phyloP scores from a whole-genome alignment of 257 asterid genomes.

The Leonotis leonurus region DNA sequence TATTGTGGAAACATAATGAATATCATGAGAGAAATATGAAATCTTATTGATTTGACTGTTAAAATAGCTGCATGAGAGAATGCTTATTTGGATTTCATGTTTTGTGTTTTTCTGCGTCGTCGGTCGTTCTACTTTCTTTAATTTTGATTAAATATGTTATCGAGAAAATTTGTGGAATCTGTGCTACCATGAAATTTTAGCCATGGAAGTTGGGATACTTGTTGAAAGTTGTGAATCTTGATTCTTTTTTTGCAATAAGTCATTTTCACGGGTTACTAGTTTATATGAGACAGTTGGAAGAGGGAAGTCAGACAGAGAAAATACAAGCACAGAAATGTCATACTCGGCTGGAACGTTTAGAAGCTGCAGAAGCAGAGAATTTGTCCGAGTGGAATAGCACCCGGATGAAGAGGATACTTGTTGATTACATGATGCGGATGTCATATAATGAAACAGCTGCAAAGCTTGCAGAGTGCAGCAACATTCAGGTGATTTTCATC shows the following conservation, averaged over 20 bases:
- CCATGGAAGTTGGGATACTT: neutral
- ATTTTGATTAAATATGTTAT: neutral
- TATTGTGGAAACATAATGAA: neutral
- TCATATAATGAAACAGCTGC: conserved; percentile 84
- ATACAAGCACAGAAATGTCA: conserved; percentile 94
- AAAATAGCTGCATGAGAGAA: neutral
- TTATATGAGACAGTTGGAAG: conserved; percentile 69
- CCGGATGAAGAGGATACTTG: conserved; percentile 81
- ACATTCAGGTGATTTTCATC: conserved; percentile 55
- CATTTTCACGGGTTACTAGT: conserved; percentile 6
- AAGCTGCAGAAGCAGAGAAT: conserved; percentile 67
- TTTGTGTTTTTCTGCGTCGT: too few species aligned
- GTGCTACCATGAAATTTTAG: conserved; percentile 4
- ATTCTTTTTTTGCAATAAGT: neutral
- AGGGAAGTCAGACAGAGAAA: conserved; percentile 68
- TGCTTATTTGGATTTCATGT: neutral
- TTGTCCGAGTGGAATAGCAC: conserved; percentile 57
- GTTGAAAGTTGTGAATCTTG: neutral
- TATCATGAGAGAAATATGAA: neutral
- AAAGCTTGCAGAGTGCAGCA: conserved; percentile 81
- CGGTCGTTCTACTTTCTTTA: neutral
- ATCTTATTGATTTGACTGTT: conserved; percentile 8
- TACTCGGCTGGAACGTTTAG: conserved; percentile 78
- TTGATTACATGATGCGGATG: conserved; percentile 95
- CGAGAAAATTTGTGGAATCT: neutral